Evolutionary conservation across 1,284 basidiomycete genomes (phyloP).

Genomic region (Jaminaea rosea): DNA sequence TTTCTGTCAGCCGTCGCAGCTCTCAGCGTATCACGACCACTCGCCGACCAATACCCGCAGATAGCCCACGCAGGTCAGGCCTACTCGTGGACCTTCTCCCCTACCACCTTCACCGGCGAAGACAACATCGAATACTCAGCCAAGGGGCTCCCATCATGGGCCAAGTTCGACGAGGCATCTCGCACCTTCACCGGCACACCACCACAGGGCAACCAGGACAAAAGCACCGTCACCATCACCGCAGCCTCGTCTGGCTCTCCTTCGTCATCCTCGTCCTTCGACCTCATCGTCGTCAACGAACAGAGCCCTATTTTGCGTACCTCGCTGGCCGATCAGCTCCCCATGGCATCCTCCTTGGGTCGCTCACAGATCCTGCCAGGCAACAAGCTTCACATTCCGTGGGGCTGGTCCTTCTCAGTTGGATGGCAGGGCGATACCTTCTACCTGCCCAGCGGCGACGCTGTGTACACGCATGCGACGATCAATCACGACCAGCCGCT

Average conservation of each 20-base stretch:
- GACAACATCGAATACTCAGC: slow-evolving; percentile 14
- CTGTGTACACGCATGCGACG: slow-evolving; percentile 61
- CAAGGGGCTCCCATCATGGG: slow-evolving; percentile 31
- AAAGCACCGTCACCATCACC: slow-evolving; percentile 4
- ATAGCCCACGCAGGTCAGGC: slow-evolving; percentile 29
- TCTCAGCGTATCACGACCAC: too few relatives aligned
- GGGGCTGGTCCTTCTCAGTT: slow-evolving; percentile 80
- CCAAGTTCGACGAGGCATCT: slow-evolving; percentile 20
- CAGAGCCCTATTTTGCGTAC: slow-evolving; percentile 27
- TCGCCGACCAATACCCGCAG: slow-evolving; percentile 24
- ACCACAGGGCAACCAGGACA: slow-evolving; percentile 4
- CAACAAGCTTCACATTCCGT: slow-evolving; percentile 60
- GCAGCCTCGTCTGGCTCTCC: neutral
- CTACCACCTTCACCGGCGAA: slow-evolving; percentile 24
- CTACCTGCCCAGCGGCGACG: slow-evolving; percentile 45
- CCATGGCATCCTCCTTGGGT: slow-evolving; percentile 29
- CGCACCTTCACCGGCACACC: slow-evolving; percentile 31
- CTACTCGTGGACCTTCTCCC: slow-evolving; percentile 31
- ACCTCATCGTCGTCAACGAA: slow-evolving; percentile 24
- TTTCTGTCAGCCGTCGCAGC: too few relatives aligned
- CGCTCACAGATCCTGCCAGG: slow-evolving; percentile 27
- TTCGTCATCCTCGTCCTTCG: slow-evolving; percentile 13
- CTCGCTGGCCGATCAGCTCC: slow-evolving; percentile 34
- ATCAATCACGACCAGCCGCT: slow-evolving; percentile 61
- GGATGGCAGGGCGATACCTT: slow-evolving; percentile 69